Evolutionary conservation across 2,329 filamentous ascomycete genomes (phyloP).

Genomic region (Aspergillus amoenus): DNA sequence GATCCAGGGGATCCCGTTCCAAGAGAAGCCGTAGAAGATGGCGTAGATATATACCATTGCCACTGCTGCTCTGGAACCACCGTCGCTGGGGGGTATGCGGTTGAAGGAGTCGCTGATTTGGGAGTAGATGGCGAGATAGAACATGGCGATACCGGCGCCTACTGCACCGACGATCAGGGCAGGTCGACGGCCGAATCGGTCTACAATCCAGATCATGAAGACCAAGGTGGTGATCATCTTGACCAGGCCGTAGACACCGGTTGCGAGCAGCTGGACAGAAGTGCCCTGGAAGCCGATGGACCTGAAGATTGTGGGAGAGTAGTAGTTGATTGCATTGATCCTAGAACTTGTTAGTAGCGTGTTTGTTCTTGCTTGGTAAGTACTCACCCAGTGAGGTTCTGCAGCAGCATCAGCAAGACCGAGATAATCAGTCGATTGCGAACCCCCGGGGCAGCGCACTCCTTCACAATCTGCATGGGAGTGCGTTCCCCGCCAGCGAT

Average conservation of each 20-base stretch:
- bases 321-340: constrained; percentile 82
- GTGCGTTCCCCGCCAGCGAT: too few relatives aligned
- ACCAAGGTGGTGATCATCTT: neutral
- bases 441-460: too few relatives aligned
- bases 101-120: neutral
- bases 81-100: neutral
- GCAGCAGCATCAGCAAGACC: constrained; percentile 47
- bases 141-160: neutral
- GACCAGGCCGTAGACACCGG: neutral
- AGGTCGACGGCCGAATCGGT: neutral
- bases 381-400: constrained; percentile 56
- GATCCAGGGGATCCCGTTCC: neutral
- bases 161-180: neutral
- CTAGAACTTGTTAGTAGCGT: constrained; percentile 47
- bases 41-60: neutral
- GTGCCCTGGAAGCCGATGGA: neutral
- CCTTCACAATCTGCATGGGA: too few relatives aligned
- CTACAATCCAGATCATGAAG: neutral
- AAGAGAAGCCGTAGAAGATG: neutral
- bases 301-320: constrained; percentile 65
- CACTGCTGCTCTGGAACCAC: constrained; percentile 31
- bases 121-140: neutral
- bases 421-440: too few relatives aligned
- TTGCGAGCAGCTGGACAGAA: neutral
- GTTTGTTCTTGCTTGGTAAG: too few relatives aligned